Percentiles rank a stretch among this genome's conserved stretches.
phyloP scores from a whole-genome alignment of 2,329 filamentous ascomycete genomes.

The Talaromyces sp. region DNA sequence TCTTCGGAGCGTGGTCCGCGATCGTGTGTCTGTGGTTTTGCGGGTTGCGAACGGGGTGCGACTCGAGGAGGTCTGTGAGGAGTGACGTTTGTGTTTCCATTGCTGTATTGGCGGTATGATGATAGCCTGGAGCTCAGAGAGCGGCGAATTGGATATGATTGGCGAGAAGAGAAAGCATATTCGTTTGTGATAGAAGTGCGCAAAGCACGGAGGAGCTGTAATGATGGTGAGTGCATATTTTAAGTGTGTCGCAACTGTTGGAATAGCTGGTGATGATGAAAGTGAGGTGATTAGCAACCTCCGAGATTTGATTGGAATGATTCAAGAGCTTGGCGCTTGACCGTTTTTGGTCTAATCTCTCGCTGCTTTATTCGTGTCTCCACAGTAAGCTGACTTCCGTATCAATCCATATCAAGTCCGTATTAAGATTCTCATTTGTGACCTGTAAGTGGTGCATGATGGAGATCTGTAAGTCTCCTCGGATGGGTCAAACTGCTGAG shows the following conservation, averaged over 20 bases:
- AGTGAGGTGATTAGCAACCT: neutral
- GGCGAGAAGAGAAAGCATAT: conserved; percentile 1
- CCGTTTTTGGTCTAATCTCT: neutral
- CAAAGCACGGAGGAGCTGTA: conserved; percentile 42
- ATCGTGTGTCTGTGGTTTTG: conserved; percentile 48
- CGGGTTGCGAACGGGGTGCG: conserved; percentile 32
- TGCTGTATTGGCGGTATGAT: conserved; percentile 26
- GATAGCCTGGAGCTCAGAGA: conserved; percentile 19
- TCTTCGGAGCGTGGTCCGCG: conserved; percentile 61
- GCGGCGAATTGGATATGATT: neutral
- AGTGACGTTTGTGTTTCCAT: conserved; percentile 21
- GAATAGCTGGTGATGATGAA: neutral
- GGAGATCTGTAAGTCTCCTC: neutral
- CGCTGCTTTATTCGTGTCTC: neutral
- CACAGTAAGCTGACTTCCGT: neutral
- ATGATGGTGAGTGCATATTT: conserved; percentile 39
- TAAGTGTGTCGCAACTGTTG: too few relatives aligned
- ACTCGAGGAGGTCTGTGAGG: conserved; percentile 29
- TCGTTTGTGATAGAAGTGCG: conserved; percentile 31
- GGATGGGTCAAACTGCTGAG: neutral
- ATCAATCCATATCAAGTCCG: neutral
- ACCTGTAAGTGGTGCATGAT: neutral
- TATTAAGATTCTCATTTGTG: neutral
- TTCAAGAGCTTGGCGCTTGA: neutral
- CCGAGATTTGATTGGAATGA: conserved; percentile 2